Percentiles rank a stretch among this genome's conserved stretches.
phyloP scores from a whole-genome alignment of 2,329 filamentous ascomycete species.

The Pseudogymnoascus sp. region DNA sequence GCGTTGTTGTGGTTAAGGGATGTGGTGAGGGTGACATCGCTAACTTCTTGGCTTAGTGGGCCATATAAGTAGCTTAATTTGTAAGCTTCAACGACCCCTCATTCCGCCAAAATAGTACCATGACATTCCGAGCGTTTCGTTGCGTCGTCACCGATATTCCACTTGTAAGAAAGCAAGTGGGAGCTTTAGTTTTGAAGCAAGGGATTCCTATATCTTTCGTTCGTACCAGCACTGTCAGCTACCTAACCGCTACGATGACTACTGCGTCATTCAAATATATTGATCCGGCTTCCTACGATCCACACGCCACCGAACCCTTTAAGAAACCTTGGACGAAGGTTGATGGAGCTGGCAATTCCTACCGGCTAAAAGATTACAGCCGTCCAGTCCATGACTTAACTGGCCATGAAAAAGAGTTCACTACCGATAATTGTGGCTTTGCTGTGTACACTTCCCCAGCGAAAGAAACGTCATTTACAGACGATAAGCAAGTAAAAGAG shows the following conservation, averaged over 20 bases:
- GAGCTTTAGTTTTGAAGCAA: neutral
- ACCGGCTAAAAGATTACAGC: conserved; percentile 38
- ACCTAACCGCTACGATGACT: conserved; percentile 43
- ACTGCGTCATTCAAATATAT: conserved; percentile 54
- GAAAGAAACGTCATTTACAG: conserved; percentile 52
- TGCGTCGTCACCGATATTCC: neutral
- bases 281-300: conserved; percentile 44
- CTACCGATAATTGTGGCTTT: conserved; percentile 68
- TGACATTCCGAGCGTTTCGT: neutral
- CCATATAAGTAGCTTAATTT: neutral
- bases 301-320: neutral
- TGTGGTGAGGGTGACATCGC: neutral
- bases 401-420: conserved; percentile 56
- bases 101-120: neutral
- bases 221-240: neutral
- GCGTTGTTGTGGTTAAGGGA: too few relatives aligned
- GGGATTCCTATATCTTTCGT: neutral
- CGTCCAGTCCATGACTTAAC: conserved; percentile 63
- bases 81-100: neutral
- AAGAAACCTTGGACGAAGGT: conserved; percentile 60
- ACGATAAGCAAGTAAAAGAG: conserved; percentile 59
- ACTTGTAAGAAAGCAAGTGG: neutral
- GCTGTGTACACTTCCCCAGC: conserved; percentile 53
- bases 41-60: neutral
- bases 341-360: conserved; percentile 52